Evolutionary conservation across 169 alveolate species (phyloP), one percentile per base, ranked within the genome.

Genomic region (Cryptosporidium tyzzeri): DNA sequence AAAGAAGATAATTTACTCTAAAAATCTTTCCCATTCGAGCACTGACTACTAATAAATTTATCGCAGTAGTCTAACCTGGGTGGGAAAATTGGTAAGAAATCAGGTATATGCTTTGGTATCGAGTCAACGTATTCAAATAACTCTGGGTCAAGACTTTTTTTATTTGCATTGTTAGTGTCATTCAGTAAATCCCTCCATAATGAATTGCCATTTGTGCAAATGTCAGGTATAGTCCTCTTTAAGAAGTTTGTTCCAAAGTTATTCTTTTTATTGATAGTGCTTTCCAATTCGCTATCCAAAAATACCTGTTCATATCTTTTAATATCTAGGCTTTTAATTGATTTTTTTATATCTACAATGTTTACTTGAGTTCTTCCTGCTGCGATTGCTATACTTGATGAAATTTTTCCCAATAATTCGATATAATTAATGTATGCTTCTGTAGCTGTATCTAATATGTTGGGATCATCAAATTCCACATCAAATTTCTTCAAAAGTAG

Each of bases 281-380:
- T 61, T n/a, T 62, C 75, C 4, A 62, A 10, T 10, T 67, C 53
- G 33, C 16, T 48, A 51, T 71, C 70, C 21, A 16, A 26, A n/a
- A 80, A 80, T 31, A 80, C 41, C 37, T 44, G 80, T n/a, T 80
- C 75, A 44, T 61, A 80, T 21, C 89, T 69, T 41, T 80, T 80
- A 23, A 39, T 44, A 80, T 80, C 89, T 31, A 80, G 39, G 67
- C 45, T 33, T 23, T 62, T 65, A 80, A 80, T 45, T 29, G 89
- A 69, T 59, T 80, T 80, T 29, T 62, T 37, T 29, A 80, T 41
- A 67, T 80, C 89, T 16, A 62, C 51, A n/a, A 80, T 31, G 62
- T 80, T 80, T 33, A 65, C 62, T 41, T 80, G 80, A 3, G 74
- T 80, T 44, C 89, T 80, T 3, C 89, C 89, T 80, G 89, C 89